phyloP scores from a whole-genome alignment of 75 land plant species.

The Cupressus sempervirens region DNA sequence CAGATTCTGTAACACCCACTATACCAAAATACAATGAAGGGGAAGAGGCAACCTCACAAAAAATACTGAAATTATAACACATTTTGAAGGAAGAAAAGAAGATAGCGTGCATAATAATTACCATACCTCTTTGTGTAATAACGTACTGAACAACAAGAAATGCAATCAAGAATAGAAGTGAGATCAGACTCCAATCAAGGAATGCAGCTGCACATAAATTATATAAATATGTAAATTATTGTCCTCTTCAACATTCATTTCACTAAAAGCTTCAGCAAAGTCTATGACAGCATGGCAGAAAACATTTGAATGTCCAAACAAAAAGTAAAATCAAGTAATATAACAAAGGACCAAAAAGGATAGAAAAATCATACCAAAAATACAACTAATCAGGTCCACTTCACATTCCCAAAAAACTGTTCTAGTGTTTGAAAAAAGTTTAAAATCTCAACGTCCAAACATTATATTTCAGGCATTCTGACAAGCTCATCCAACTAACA shows the following conservation, averaged over 20 bases:
- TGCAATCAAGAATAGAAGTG: slow-evolving; percentile 66
- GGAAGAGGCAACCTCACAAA: not conserved
- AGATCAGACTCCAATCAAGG: slow-evolving; percentile 78
- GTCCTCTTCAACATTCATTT: not conserved
- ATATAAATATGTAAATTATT: not conserved
- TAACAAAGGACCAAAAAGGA: not conserved
- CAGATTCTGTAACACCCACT: not conserved
- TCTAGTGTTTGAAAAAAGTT: not conserved
- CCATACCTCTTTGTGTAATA: slow-evolving; percentile 49
- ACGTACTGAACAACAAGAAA: slow-evolving; percentile 68
- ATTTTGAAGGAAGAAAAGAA: not conserved
- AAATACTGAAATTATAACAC: not conserved
- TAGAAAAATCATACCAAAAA: not conserved
- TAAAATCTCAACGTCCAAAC: not conserved
- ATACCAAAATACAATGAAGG: not conserved
- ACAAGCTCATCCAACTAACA: not conserved
- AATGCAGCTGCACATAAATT: slow-evolving; percentile 59
- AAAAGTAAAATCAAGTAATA: not conserved
- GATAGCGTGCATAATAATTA: not conserved
- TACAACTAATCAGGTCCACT: not conserved
- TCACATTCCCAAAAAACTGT: not conserved
- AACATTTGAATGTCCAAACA: not conserved
- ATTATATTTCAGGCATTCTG: not conserved
- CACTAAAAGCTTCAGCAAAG: not conserved
- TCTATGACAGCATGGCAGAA: not conserved